These are phyloP conservation scores for Ceratocystis albifundus DNA, from an alignment of 2,329 filamentous ascomycete genomes.

Conservation along the genomic window DNA sequence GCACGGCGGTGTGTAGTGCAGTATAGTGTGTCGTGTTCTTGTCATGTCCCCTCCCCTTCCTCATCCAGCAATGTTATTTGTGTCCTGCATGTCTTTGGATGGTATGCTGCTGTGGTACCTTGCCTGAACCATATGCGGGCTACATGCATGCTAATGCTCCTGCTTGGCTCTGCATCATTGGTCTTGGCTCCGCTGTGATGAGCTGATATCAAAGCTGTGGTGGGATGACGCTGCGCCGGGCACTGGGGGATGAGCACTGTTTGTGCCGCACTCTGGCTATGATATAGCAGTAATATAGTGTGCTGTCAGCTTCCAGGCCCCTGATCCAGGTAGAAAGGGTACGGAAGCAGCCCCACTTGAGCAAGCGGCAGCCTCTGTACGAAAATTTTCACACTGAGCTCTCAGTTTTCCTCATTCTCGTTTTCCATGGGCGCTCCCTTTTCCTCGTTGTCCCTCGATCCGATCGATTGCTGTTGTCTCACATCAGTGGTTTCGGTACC, in stretches of 20 bases:
- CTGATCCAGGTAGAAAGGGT: neutral
- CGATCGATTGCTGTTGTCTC: neutral
- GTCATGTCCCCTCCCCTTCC: neutral
- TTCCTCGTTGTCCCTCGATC: neutral
- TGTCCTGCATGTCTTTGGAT: neutral
- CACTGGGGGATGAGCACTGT: no score
- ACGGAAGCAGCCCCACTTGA: neutral
- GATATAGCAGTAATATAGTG: no score
- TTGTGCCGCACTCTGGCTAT: no score
- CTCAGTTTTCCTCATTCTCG: neutral
- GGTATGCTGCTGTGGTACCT: constrained; percentile 4
- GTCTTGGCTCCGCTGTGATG: no score
- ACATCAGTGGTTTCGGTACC: no score
- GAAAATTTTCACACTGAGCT: neutral
- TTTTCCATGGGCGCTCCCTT: neutral
- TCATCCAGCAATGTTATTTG: neutral
- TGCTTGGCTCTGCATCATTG: neutral
- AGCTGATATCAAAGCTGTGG: no score
- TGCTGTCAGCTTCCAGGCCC: neutral
- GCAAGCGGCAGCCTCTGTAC: neutral
- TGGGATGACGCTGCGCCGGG: no score
- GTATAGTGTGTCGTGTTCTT: no score
- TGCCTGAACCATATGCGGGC: constrained; percentile 1
- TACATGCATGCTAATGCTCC: constrained; percentile 8
- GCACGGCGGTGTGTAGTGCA: constrained; percentile 1